Evolutionary conservation across 305 asterid genomes (phyloP), one percentile per base, ranked within the genome.

Genomic region (Fraxinus ornus): DNA sequence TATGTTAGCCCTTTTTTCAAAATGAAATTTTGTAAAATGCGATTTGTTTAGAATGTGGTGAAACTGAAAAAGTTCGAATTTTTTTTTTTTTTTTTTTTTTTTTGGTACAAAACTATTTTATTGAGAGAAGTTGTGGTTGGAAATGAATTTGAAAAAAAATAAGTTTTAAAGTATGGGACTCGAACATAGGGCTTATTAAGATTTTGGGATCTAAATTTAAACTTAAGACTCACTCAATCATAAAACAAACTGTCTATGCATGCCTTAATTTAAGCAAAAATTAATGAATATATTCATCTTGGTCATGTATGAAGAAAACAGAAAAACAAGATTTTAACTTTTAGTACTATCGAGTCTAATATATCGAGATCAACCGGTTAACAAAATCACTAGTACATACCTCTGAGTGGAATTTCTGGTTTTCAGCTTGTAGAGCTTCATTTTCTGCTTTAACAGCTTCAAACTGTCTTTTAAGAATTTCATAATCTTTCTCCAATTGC

Each of bases 401-500:
- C 94, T 92, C 85, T 7, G 94, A 89, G 19, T 86, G 94, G 83
- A 91, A 91, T 79, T 89, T 91, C 30, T 88, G 93, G 73, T 91
- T 92, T 5, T 89, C 91, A 5, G 89, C 71, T 5, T 83, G 91
- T 72, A 92, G 89, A 6, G 90, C 84, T 57, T 88, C 91, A 81
- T 92, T 92, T 64, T 91, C 92, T 8, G 93, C 91, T 75, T 85
- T 91, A 15, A 88, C 76, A 80, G 94, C 90, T 22, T 92, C 92
- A 81, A 91, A 91, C 37, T 91, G 90, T 80, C 86, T 83, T 83
- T 85, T 92, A 30, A 92, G 90, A 74, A 90, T 2, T 62, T 92
- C 90, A 80, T 91, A 91, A 73, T 91, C 97, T 70, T 82, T 92
- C 86, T 92, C 97, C 78, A 92, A 76, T 44, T 92, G 96, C 87